Evolutionary conservation across 441 rosid species (phyloP).

Genomic region (Euphorbia celastroides): DNA sequence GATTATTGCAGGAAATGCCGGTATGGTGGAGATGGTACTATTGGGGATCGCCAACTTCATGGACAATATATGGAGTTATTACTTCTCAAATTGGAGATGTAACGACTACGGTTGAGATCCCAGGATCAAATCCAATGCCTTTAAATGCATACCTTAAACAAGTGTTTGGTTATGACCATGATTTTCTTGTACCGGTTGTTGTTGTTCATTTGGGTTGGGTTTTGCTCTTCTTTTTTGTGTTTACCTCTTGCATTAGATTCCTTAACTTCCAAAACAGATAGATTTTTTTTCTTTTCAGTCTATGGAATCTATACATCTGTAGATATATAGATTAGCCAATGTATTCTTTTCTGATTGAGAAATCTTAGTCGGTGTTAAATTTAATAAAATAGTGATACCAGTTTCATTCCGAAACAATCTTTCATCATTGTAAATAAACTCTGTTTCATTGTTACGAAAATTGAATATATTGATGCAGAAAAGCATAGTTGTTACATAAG

Average conservation of each 20-base stretch:
- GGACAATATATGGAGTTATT: constrained; percentile 44
- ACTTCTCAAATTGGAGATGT: constrained; percentile 38
- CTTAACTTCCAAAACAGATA: constrained; percentile 60
- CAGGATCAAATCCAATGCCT: constrained; percentile 13
- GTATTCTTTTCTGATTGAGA: too few species aligned
- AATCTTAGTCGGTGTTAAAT: too few species aligned
- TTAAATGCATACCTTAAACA: constrained; percentile 33
- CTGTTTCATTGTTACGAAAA: too few species aligned
- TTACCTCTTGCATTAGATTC: constrained; percentile 54
- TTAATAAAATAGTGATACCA: too few species aligned
- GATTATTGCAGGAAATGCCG: constrained; percentile 38
- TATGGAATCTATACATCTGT: not conserved
- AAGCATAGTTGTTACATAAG: too few species aligned
- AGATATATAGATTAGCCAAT: too few species aligned
- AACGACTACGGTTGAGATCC: constrained; percentile 5
- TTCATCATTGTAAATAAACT: too few species aligned
- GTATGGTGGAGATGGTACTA: too few species aligned
- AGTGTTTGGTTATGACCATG: constrained; percentile 35
- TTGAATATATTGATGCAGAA: too few species aligned
- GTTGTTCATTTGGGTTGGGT: constrained; percentile 50
- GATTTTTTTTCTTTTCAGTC: not conserved
- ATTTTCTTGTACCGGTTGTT: constrained; percentile 38
- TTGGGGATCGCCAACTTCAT: constrained; percentile 41
- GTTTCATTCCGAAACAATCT: too few species aligned
- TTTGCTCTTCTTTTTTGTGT: constrained; percentile 43